A percentile compares a stretch with the other conserved stretches of the same genome.
These are phyloP conservation scores for Alternaria incomplexa DNA, from an alignment of 2,329 filamentous ascomycete species.

Conservation along the genomic window DNA sequence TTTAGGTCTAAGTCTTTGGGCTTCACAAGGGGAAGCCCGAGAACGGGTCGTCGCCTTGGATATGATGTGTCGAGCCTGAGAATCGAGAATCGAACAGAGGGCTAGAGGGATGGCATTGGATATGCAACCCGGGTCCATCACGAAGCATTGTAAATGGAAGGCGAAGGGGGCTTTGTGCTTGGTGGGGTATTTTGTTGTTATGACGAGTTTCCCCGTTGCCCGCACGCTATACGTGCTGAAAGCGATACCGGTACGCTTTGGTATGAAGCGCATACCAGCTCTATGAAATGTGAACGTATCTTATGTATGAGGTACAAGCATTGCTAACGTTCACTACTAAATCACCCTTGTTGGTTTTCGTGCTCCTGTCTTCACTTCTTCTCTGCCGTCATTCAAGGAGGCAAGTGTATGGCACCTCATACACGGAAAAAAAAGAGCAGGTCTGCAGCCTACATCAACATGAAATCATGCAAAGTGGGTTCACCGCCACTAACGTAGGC, in stretches of 20 bases:
- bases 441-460: neutral
- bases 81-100: neutral
- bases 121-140: neutral
- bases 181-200: neutral
- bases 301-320: neutral
- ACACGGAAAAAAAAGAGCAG: neutral
- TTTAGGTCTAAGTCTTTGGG: slow-evolving; percentile 52
- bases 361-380: neutral
- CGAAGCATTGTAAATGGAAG: neutral
- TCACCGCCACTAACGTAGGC: neutral
- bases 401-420: neutral
- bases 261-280: neutral
- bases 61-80: neutral
- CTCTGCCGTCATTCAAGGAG: neutral
- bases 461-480: neutral
- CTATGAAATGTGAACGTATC: neutral
- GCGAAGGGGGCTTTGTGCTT: neutral
- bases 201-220: neutral
- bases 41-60: neutral
- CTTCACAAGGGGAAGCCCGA: neutral
- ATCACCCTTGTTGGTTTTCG: neutral
- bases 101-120: neutral
- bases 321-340: neutral
- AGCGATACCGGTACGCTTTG: neutral
- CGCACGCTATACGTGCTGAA: neutral